A percentile compares a stretch with the other conserved stretches of the same genome.
Evolutionary conservation across 208 protist genomes (phyloP).

Genomic region (Strigomonas culicis): DNA sequence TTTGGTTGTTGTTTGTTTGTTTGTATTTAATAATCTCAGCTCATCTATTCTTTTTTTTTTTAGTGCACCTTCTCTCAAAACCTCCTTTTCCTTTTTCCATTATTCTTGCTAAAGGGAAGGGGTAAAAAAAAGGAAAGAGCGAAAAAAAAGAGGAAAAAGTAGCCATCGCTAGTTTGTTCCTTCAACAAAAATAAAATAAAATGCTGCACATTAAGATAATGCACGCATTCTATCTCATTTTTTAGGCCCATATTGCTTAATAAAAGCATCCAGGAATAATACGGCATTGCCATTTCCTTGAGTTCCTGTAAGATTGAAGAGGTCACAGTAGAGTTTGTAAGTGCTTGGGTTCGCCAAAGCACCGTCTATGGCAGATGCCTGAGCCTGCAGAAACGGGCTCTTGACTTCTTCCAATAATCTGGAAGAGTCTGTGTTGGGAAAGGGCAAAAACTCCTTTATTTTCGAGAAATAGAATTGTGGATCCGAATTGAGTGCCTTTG

Average conservation of each 20-base stretch:
- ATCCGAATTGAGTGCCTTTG: slow-evolving; percentile 48
- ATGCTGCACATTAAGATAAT: no score
- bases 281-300: slow-evolving; percentile 24
- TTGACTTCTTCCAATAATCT: slow-evolving; percentile 61
- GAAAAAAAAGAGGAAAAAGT: not conserved
- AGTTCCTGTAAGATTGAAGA: slow-evolving; percentile 46
- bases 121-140: not conserved
- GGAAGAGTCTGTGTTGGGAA: slow-evolving; percentile 21
- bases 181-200: no score
- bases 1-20: no score
- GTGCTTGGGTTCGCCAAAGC: slow-evolving; percentile 45
- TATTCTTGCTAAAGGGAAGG: no score
- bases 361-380: slow-evolving; percentile 32
- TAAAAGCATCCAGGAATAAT: slow-evolving; percentile 52
- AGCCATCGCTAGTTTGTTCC: no score
- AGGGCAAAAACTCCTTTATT: slow-evolving; percentile 39
- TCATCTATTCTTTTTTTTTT: no score
- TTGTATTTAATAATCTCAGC: no score
- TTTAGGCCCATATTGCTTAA: slow-evolving; percentile 32
- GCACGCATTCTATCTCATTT: slow-evolving; percentile 13
- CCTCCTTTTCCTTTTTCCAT: no score
- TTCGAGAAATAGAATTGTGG: slow-evolving; percentile 49
- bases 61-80: no score
- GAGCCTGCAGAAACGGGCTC: slow-evolving; percentile 53
- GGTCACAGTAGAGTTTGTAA: slow-evolving; percentile 43